Evolutionary conservation across 352 stramenopile genomes (phyloP).

Genomic region (Peronospora belbahrii): DNA sequence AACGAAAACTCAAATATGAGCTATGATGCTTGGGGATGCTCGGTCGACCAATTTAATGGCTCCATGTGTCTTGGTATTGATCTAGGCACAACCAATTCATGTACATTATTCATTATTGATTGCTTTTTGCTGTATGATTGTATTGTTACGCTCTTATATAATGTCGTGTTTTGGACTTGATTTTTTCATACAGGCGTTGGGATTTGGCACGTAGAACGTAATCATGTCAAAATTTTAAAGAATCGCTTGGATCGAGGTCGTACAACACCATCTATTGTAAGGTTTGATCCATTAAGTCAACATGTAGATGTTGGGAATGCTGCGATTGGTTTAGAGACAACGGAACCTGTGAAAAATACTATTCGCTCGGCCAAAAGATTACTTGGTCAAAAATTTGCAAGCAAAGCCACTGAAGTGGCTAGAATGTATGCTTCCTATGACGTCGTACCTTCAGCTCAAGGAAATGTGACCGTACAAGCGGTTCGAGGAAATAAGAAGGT

Average conservation of each 20-base stretch:
- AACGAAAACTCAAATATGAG: slow-evolving; percentile 25
- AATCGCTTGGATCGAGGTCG: slow-evolving; percentile 48
- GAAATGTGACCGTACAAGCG: slow-evolving; percentile 47
- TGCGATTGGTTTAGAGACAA: slow-evolving; percentile 45
- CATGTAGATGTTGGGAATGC: slow-evolving; percentile 42
- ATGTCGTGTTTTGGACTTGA: background rate
- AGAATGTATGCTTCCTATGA: too few relatives aligned
- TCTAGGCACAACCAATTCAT: slow-evolving; percentile 99
- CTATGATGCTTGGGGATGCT: slow-evolving; percentile 78
- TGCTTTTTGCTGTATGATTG: too few relatives aligned
- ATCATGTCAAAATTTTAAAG: slow-evolving; percentile 83
- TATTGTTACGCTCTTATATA: background rate
- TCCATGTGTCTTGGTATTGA: slow-evolving; percentile 96
- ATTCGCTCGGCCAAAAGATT: slow-evolving; percentile 78
- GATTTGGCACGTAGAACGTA: slow-evolving; percentile 72
- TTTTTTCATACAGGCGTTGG: slow-evolving; percentile 37
- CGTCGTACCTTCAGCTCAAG: slow-evolving; percentile 53
- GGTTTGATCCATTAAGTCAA: slow-evolving; percentile 47
- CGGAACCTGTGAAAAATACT: slow-evolving; percentile 52
- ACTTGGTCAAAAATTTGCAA: slow-evolving; percentile 63
- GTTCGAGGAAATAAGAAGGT: slow-evolving; percentile 20
- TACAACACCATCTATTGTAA: slow-evolving; percentile 76
- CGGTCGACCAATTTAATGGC: slow-evolving; percentile 62
- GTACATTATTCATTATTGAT: too few relatives aligned
- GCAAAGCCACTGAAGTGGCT: slow-evolving; percentile 52